Conservation (phyloP, 176 grass and related monocot species). For the Thalia dealbata region DNA sequence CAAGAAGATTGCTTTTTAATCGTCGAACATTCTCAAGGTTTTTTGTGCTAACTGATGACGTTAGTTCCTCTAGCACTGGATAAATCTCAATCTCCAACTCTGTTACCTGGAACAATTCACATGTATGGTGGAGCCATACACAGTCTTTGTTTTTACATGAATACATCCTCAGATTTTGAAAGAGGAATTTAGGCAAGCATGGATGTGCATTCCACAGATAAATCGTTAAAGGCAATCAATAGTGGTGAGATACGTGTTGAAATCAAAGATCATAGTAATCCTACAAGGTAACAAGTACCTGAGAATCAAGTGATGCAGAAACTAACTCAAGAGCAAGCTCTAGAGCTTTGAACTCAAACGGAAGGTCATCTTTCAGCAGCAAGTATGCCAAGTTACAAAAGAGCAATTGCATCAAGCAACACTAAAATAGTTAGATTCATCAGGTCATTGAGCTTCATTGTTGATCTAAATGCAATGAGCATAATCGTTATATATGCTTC, state of each 20-base stretch:
- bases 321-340: slow-evolving; percentile 21
- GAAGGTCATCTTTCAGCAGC: slow-evolving; percentile 16
- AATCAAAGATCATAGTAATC: not conserved
- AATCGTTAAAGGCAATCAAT: not conserved
- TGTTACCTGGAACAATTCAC: slow-evolving; percentile 9
- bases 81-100: slow-evolving; percentile 21
- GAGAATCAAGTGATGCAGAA: slow-evolving; percentile 16
- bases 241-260: not conserved
- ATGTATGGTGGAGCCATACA: not conserved
- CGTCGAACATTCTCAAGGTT: slow-evolving; percentile 16
- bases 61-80: slow-evolving; percentile 19
- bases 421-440: not conserved
- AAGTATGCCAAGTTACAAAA: not conserved
- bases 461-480: not conserved
- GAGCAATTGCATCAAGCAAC: not conserved
- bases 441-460: not conserved
- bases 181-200: not conserved
- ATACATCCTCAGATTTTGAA: too few species aligned
- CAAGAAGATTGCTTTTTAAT: slow-evolving; percentile 17
- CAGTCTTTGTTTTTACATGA: not conserved
- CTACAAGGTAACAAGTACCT: slow-evolving; percentile 10
- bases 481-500: not conserved
- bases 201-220: not conserved
- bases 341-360: slow-evolving; percentile 21
- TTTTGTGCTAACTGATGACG: slow-evolving; percentile 13